Base-by-base conservation (phyloP, 1,284 basidiomycete species). In the Sporisorium graminicola region DNA sequence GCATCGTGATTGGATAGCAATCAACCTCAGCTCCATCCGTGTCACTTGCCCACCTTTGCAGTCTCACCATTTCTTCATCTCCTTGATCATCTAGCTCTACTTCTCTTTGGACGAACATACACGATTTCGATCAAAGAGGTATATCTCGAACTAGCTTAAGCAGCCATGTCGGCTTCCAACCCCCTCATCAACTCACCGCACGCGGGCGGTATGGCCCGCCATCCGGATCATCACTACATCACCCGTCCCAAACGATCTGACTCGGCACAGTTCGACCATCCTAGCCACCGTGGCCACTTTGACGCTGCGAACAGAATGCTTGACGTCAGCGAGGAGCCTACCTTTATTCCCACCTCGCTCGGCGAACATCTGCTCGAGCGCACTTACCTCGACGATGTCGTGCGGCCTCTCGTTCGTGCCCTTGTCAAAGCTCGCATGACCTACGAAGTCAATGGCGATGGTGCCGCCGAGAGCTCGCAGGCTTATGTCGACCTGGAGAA, bases 321-420 rank as follows among this genome's bases (percentile, higher is more conserved):
- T 10, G 73, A 75, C 5, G 12, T 57, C 37, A 43, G 5, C 54
- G 74, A 76, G 8, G 70, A 71, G 27, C 16, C 57, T 24, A 65
- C 69, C 8, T 77, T 71, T 22, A 62, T 73, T 22, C 74, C 74
- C 7, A 69, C 74, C 18, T 69, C 74, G 22, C 50, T 77, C 18
- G 65, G 65, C 53, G 74, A 77, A 46, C 69, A 69, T 53, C 62
- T 77, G 26, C 35, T 77, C 18, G 74, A 77, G 37, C 69, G 70
- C n/a, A 77, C 70, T 31, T 77, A 77, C 47, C 65, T 77, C 20
- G 74, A 77, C 13, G 74, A 77, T 58, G 74, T 77, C 37, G 74
- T 77, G 18, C 65, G 70, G 0, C 74, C 74, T 7, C 54, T 77
- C 2, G 74, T 77, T n/a, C 65, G 74, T n/a, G 70, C 74, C 2